Conservation (phyloP, 2,329 filamentous ascomycete genomes). For the Arthrobotrys pseudoclavata region DNA sequence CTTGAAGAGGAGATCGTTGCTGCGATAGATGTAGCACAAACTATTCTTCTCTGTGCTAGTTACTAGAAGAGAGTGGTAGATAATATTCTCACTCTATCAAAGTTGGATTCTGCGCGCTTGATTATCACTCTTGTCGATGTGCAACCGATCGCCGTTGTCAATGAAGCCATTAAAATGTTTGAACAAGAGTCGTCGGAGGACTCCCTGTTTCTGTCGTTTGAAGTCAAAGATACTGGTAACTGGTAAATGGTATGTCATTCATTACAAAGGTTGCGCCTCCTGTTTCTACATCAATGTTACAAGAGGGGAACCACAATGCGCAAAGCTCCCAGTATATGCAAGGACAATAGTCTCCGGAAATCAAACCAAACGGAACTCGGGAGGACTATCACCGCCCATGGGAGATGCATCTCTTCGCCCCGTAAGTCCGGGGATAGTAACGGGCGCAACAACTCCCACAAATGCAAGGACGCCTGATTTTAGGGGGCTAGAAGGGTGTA, state of each 20-base stretch:
- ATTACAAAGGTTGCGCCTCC: conserved; percentile 76
- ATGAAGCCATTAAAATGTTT: conserved; percentile 64
- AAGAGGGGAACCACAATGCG: conserved; percentile 63
- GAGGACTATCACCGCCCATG: conserved; percentile 10
- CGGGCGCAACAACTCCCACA: background rate
- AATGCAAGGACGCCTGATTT: conserved; percentile 18
- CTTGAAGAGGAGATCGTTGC: conserved; percentile 41
- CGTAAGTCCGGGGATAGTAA: background rate
- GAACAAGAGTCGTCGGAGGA: conserved; percentile 68
- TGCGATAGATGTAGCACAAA: conserved; percentile 79
- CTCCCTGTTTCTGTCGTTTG: conserved; percentile 77
- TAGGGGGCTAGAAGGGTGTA: conserved; percentile 15
- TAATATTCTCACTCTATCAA: conserved; percentile 76
- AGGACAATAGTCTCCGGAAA: conserved; percentile 36
- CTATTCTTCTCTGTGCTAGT: conserved; percentile 82
- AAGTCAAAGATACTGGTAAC: conserved; percentile 84
- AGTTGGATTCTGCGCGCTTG: conserved; percentile 75
- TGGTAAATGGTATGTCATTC: conserved; percentile 72
- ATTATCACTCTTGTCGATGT: conserved; percentile 74
- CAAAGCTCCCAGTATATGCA: conserved; percentile 33
- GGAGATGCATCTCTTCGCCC: background rate
- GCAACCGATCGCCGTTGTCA: conserved; percentile 77
- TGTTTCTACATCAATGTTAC: conserved; percentile 79
- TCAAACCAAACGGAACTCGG: conserved; percentile 8
- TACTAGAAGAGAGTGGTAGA: conserved; percentile 82